phyloP scores from a whole-genome alignment of 192 early-diverging fungal species.

The Chytriomyces hyalinus region DNA sequence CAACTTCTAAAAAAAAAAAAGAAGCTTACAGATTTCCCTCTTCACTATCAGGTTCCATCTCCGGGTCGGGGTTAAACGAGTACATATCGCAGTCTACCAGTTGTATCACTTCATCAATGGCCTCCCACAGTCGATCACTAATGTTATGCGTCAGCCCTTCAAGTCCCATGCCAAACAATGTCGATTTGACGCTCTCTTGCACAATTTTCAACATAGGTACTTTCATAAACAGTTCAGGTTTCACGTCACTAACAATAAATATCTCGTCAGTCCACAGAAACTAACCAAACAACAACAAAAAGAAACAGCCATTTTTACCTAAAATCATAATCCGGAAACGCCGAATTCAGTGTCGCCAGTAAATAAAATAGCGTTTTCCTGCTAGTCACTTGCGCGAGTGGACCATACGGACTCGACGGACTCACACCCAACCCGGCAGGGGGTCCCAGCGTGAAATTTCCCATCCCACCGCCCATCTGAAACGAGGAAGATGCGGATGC shows the following conservation, averaged over 20 bases:
- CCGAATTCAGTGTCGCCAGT: constrained; percentile 92
- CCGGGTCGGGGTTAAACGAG: constrained; percentile 84
- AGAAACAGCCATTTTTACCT: constrained; percentile 56
- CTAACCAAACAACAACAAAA: not conserved
- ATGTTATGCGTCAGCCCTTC: constrained; percentile 50
- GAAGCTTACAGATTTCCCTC: constrained; percentile 78
- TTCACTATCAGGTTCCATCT: constrained; percentile 89
- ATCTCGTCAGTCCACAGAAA: not conserved
- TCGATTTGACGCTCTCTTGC: constrained; percentile 84
- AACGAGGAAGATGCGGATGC: not conserved
- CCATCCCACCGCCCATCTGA: not conserved
- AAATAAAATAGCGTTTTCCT: constrained; percentile 92
- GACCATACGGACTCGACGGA: constrained; percentile 84
- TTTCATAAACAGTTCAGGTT: constrained; percentile 77
- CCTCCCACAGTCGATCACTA: constrained; percentile 79
- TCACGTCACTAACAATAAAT: constrained; percentile 69
- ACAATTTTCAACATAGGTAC: constrained; percentile 74
- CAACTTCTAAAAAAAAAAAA: not conserved
- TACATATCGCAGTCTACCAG: constrained; percentile 89
- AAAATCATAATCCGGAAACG: constrained; percentile 98
- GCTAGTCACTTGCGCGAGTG: constrained; percentile 71
- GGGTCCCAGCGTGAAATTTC: too few relatives aligned
- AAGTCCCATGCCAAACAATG: constrained; percentile 82
- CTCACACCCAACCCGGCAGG: not conserved
- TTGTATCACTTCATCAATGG: constrained; percentile 82